Evolutionary conservation across 2,329 filamentous ascomycete genomes (phyloP), one percentile per base, ranked within the genome.

Genomic region (Cadophora sp.): DNA sequence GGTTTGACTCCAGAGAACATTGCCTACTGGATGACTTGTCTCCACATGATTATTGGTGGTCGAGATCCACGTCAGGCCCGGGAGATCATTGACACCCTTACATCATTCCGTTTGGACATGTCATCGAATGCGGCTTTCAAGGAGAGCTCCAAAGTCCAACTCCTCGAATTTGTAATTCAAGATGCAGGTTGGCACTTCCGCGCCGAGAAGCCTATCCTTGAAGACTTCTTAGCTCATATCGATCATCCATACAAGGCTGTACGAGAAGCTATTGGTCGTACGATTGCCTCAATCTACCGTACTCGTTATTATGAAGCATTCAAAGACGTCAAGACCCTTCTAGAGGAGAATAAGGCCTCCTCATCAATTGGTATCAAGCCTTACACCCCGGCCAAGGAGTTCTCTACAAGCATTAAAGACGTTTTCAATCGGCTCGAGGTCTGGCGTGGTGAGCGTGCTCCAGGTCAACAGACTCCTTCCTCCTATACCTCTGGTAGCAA

Each of bases 241-340:
- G 94, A 99, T 77, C 96, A 99, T 79, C 96, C 96, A 0, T 99
- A 99, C 83, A 99, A 99, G 83, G 92, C 94, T 34, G 96, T 99
- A 6, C 91, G 96, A 68, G 96, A 99, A 80, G 91, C 95, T 0
- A 97, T 99, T 82, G 96, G 96, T 0, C 87, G 93, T 53, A 95
- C 95, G 0, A 87, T 99, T 68, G 91, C 93, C 4, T 91, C 91
- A 4, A 95, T 98, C 67, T 96, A 94, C 79, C 91, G 94, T 71
- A 97, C 94, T 9, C 87, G 94, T 27, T 97, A 99, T 79, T 92
- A 97, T 77, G 96, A 99, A 80, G 97, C 94, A 0, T 97, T 97
- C 79, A 89, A 90, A 70, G 90, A 93, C 76, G 91, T 99, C 11
- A 80, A 86, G 12, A 85, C 87, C 7, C 85, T 99, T 40, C 86